Conservation (phyloP, 2,329 filamentous ascomycete genomes). For the Paraphoma chrysanthemicola region DNA sequence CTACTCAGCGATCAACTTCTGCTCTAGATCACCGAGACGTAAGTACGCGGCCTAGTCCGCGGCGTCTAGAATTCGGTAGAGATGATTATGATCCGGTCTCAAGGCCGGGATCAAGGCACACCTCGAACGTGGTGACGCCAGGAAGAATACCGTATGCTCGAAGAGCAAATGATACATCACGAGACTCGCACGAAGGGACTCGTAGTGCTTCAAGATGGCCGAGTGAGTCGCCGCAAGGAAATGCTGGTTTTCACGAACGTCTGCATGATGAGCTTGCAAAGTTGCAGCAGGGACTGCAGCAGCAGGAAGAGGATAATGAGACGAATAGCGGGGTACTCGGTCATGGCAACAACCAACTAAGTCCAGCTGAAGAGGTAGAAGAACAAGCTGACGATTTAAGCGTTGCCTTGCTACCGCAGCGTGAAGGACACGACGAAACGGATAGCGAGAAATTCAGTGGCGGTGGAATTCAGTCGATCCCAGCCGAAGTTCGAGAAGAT, state of each 20-base stretch:
- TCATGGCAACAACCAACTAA: too few species aligned
- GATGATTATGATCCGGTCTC: not conserved
- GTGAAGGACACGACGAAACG: too few species aligned
- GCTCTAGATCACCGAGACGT: not conserved
- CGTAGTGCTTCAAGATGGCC: not conserved
- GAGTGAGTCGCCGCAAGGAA: not conserved
- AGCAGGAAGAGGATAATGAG: not conserved
- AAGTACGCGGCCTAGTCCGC: not conserved
- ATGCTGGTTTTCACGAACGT: not conserved
- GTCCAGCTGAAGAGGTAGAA: too few species aligned
- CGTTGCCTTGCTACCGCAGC: too few species aligned
- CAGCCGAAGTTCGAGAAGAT: too few species aligned
- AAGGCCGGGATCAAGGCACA: not conserved
- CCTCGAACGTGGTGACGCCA: not conserved
- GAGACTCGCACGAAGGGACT: not conserved
- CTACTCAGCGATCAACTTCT: not conserved
- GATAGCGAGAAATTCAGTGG: too few species aligned
- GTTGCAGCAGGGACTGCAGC: not conserved
- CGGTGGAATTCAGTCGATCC: too few species aligned
- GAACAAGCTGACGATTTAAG: too few species aligned
- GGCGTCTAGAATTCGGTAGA: not conserved
- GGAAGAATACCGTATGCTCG: not conserved
- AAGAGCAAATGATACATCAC: not conserved
- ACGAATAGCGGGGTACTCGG: not conserved
- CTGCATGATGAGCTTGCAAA: not conserved